A percentile compares a stretch with the other conserved stretches of the same genome.
phyloP scores from a whole-genome alignment of 805 yeast genomes.

The Hanseniaspora osmophila region DNA sequence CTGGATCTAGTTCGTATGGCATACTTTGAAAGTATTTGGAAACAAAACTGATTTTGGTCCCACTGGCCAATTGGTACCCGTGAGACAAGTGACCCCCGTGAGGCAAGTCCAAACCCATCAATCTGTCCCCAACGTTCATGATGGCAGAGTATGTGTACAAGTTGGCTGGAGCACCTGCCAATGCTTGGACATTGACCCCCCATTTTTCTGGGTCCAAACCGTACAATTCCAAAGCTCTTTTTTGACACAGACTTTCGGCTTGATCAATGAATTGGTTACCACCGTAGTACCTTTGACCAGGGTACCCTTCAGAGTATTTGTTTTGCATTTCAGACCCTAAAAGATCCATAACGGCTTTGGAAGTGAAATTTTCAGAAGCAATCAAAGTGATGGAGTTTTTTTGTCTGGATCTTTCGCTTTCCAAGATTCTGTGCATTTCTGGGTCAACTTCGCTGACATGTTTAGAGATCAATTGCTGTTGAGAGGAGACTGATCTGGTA shows the following conservation, averaged over 20 bases:
- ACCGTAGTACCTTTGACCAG: conserved; percentile 95
- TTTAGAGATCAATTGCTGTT: conserved; percentile 37
- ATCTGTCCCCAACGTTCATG: conserved; percentile 76
- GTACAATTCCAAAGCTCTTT: conserved; percentile 80
- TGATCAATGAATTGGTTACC: conserved; percentile 91
- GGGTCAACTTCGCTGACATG: conserved; percentile 63
- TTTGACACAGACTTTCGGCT: conserved; percentile 81
- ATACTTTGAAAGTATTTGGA: conserved; percentile 93
- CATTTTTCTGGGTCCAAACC: conserved; percentile 61
- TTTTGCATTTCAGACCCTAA: conserved; percentile 94
- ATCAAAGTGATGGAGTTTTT: conserved; percentile 82
- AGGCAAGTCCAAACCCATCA: conserved; percentile 95
- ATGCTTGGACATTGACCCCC: conserved; percentile 96
- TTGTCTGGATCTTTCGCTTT: conserved; percentile 72
- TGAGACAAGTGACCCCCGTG: conserved; percentile 97
- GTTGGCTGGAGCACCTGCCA: conserved; percentile 95
- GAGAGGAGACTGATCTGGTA: background rate
- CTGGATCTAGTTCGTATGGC: conserved; percentile 85
- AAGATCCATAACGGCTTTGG: conserved; percentile 85
- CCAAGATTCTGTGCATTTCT: conserved; percentile 67
- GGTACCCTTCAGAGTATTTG: conserved; percentile 97
- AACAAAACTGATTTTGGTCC: conserved; percentile 75
- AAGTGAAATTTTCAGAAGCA: conserved; percentile 93
- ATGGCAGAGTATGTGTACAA: conserved; percentile 83
- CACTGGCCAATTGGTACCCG: conserved; percentile 82